Evolutionary conservation across 2,329 filamentous ascomycete genomes (phyloP).

Genomic region (Pseudogymnoascus sp.): DNA sequence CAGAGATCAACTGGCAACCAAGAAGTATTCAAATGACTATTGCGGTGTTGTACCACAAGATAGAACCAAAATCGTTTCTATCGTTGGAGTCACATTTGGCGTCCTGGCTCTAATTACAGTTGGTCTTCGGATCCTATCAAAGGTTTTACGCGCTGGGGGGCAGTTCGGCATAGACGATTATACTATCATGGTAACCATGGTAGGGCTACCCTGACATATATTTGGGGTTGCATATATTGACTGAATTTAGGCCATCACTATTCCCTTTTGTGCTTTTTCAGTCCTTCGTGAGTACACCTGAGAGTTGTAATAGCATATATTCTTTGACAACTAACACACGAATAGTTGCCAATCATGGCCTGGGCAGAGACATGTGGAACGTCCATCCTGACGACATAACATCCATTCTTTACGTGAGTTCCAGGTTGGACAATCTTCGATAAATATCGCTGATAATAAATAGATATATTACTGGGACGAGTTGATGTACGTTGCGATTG

Average conservation of each 20-base stretch:
- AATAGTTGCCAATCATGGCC: conserved; percentile 31
- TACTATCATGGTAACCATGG: conserved; percentile 28
- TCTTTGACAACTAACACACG: background rate
- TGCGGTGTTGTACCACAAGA: conserved; percentile 31
- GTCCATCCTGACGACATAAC: conserved; percentile 35
- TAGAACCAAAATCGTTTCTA: conserved; percentile 25
- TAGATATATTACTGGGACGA: conserved; percentile 35
- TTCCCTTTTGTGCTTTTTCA: background rate
- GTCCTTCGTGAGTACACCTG: background rate
- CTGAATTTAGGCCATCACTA: background rate
- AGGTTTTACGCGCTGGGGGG: conserved; percentile 28
- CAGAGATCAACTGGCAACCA: conserved; percentile 31
- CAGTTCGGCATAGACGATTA: conserved; percentile 33
- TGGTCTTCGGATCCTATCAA: conserved; percentile 30
- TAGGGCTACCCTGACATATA: conserved; percentile 12
- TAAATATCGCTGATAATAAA: conserved; percentile 3
- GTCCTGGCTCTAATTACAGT: conserved; percentile 29
- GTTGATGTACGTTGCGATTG: conserved; percentile 37
- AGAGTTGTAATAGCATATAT: background rate
- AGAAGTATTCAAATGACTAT: conserved; percentile 32
- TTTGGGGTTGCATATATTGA: background rate
- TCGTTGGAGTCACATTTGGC: conserved; percentile 28
- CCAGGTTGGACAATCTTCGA: background rate
- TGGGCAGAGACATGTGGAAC: conserved; percentile 38
- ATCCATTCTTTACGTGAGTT: conserved; percentile 29